A percentile compares a stretch with the other conserved stretches of the same genome.
Evolutionary conservation across 2,329 filamentous ascomycete species (phyloP).

Genomic region (Didymella segeticola): DNA sequence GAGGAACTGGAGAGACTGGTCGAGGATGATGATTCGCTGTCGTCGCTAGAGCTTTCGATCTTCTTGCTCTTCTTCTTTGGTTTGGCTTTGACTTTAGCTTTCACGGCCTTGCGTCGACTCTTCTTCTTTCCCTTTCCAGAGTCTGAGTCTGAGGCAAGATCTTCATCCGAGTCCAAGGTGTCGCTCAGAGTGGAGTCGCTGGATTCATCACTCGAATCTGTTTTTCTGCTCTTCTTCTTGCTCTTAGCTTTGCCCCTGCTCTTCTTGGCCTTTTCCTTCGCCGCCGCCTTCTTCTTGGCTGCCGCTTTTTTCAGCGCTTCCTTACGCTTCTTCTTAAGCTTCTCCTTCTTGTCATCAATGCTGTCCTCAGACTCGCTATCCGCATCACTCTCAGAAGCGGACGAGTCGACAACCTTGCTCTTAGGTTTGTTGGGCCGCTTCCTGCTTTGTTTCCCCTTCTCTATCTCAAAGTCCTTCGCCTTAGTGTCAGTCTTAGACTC

Average conservation of each 20-base stretch:
- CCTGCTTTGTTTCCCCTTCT: slow-evolving; percentile 18
- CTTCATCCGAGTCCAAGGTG: slow-evolving; percentile 22
- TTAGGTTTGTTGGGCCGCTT: slow-evolving; percentile 29
- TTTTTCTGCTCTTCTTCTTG: slow-evolving; percentile 30
- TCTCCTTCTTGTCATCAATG: slow-evolving; percentile 31
- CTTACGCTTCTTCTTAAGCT: slow-evolving; percentile 28
- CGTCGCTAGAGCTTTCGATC: slow-evolving; percentile 24
- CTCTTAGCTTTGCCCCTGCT: slow-evolving; percentile 17
- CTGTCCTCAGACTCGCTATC: slow-evolving; percentile 29
- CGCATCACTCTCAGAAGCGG: slow-evolving; percentile 32
- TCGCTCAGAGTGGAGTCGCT: slow-evolving; percentile 23
- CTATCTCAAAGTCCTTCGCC: not conserved
- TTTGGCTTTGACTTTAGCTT: slow-evolving; percentile 31
- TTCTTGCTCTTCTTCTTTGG: slow-evolving; percentile 35
- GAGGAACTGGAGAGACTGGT: slow-evolving; percentile 19
- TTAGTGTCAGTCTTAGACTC: not conserved
- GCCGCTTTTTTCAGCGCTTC: slow-evolving; percentile 17
- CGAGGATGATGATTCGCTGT: slow-evolving; percentile 17
- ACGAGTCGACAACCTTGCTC: slow-evolving; percentile 19
- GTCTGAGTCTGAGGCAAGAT: slow-evolving; percentile 21
- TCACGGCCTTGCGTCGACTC: slow-evolving; percentile 22
- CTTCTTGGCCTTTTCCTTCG: slow-evolving; percentile 26
- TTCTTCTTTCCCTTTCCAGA: slow-evolving; percentile 15
- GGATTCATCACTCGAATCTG: slow-evolving; percentile 26
- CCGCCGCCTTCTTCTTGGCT: slow-evolving; percentile 26